Base-by-base conservation (phyloP, 108 stramenopile genomes). In the Fragilariopsis cylindrus region DNA sequence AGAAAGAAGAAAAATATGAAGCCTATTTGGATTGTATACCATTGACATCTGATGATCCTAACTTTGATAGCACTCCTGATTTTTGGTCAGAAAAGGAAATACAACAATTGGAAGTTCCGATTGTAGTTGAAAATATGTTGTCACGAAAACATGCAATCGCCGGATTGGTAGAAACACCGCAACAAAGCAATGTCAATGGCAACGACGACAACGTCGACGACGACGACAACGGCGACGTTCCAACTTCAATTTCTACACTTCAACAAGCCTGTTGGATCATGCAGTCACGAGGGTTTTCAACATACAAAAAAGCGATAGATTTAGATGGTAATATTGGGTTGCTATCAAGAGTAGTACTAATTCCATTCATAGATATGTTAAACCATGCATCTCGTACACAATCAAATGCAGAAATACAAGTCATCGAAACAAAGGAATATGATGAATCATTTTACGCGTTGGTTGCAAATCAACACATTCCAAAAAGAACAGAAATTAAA, bases 281-380 rank as follows among this genome's bases (percentile, higher is more conserved):
- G n/a, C 70, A 56, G 47, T 71, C 74, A 5, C 67, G 82, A 12
- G 74, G 63, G 40, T 82, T 82, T 52, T 70, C 64, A 8, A 78
- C 75, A 15, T 63, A 57, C 16, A 78, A 78, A 54, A 68, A 75
- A 57, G 74, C 66, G 5, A 16, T 65, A 4, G 30, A 39, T 11
- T 19, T 75, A 21, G 65, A 57, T 47, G 64, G 12, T 4, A 76
- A 69, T 12, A 69, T 70, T 50, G 57, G 50, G 3, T 55, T 76
- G 39, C 3, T 70, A 19, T 65, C 69, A 19, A 48, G 76, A 15
- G 58, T 56, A 18, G 69, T 76, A 3, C 11, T 76, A 48, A 54
- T 76, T 53, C 76, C 76, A 48, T 80, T 75, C 69, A 50, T 83
- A 16, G 82, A 83, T 44, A 62, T 83, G 56, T 41, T 83, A 21